Percentiles rank a stretch among this genome's conserved stretches.
phyloP scores from a whole-genome alignment of 2,329 filamentous ascomycete genomes.

The Pseudogymnoascus sp. region DNA sequence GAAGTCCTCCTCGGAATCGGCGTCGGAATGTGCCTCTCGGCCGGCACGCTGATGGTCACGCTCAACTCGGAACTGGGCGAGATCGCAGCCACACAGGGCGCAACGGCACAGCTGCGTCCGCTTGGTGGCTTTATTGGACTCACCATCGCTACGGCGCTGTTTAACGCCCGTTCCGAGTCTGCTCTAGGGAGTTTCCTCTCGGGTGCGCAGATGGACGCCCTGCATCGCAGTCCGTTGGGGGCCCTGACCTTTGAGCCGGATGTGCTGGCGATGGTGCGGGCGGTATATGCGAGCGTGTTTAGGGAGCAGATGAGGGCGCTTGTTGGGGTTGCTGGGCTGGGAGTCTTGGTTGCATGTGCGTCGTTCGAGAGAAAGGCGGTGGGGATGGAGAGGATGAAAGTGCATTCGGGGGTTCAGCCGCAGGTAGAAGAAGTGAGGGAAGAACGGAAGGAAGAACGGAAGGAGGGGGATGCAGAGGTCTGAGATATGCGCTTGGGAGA shows the following conservation, averaged over 20 bases:
- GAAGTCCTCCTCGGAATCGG: conserved; percentile 11
- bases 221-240: neutral
- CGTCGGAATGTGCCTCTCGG: conserved; percentile 10
- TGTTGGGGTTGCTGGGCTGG: neutral
- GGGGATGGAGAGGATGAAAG: conserved; percentile 2
- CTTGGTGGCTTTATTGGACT: conserved; percentile 53
- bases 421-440: neutral
- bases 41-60: conserved; percentile 6
- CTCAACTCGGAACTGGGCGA: neutral
- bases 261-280: neutral
- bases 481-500: neutral
- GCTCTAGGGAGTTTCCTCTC: neutral
- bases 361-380: neutral
- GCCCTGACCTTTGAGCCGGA: neutral
- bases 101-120: conserved; percentile 51
- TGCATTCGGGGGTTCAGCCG: neutral
- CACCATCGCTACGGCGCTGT: conserved; percentile 50
- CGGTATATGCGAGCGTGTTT: neutral
- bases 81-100: conserved; percentile 48
- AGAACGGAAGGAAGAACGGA: neutral
- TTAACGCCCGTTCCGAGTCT: conserved; percentile 21
- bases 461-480: neutral
- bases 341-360: neutral
- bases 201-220: neutral
- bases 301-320: neutral